Conservation (phyloP, 257 asterid genomes). For the Nicotiana obtusifolia region DNA sequence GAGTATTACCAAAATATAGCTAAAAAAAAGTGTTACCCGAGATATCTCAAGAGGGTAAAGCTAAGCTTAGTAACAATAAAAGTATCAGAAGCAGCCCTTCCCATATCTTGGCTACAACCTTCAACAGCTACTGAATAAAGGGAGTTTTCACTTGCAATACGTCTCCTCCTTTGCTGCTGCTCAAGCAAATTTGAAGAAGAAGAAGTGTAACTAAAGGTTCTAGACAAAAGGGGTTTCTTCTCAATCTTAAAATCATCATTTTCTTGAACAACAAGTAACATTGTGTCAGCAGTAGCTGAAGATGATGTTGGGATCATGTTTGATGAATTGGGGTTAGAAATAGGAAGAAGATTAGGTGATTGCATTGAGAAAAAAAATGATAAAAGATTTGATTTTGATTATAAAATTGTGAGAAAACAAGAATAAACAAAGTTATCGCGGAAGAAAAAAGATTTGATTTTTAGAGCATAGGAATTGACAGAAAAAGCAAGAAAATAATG, state of each 20-base stretch:
- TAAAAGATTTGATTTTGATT: background rate
- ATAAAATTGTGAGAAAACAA: background rate
- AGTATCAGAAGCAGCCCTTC: conserved; percentile 55
- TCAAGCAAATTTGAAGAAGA: conserved; percentile 23
- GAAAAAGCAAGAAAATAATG: background rate
- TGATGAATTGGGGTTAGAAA: conserved; percentile 11
- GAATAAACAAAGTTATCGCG: background rate
- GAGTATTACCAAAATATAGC: background rate
- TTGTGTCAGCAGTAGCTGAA: conserved; percentile 23
- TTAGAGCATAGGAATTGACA: background rate
- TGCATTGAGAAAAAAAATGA: background rate
- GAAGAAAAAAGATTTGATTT: background rate
- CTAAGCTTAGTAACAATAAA: conserved; percentile 48
- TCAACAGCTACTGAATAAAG: conserved; percentile 31
- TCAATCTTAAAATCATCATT: conserved; percentile 48
- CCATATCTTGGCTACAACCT: conserved; percentile 27
- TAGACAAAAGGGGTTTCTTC: conserved; percentile 50
- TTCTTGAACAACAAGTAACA: conserved; percentile 11
- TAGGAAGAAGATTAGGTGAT: conserved; percentile 14
- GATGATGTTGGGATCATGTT: background rate
- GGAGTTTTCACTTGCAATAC: conserved; percentile 49
- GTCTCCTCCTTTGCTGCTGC: conserved; percentile 64
- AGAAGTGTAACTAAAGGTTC: conserved; percentile 43
- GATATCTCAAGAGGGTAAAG: conserved; percentile 50
- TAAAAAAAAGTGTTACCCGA: conserved; percentile 48